phyloP scores from a whole-genome alignment of 2,329 filamentous ascomycete species.

The Cladosporium sp. region DNA sequence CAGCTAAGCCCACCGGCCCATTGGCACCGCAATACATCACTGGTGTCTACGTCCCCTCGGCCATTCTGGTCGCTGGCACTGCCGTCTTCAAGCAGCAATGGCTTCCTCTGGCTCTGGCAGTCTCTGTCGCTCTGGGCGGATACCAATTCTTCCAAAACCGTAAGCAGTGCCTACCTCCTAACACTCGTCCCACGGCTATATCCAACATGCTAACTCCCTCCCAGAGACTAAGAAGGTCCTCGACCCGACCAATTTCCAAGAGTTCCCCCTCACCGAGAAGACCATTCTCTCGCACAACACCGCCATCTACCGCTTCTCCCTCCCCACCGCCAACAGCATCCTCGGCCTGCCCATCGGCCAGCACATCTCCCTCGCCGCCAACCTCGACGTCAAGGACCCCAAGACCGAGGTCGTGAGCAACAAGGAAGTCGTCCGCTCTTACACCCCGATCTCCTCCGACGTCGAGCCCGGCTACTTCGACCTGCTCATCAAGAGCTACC shows the following conservation, averaged over 20 bases:
- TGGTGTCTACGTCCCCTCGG: constrained; percentile 80
- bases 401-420: constrained; percentile 64
- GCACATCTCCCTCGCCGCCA: constrained; percentile 93
- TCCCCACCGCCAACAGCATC: constrained; percentile 72
- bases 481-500: constrained; percentile 96
- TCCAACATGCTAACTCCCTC: constrained; percentile 1
- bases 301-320: constrained; percentile 94
- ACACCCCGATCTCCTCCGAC: constrained; percentile 88
- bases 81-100: constrained; percentile 76
- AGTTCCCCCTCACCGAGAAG: constrained; percentile 92
- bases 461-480: constrained; percentile 90
- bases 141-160: constrained; percentile 69
- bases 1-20: constrained; percentile 33
- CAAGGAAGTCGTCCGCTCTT: constrained; percentile 86
- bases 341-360: constrained; percentile 97
- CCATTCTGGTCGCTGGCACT: constrained; percentile 70
- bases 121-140: constrained; percentile 63
- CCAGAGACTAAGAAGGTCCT: constrained; percentile 75
- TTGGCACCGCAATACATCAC: constrained; percentile 64
- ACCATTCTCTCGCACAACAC: constrained; percentile 97
- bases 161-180: constrained; percentile 40
- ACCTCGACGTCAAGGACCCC: constrained; percentile 61
- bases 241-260: constrained; percentile 82
- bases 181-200: background rate
- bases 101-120: constrained; percentile 63